Base-by-base conservation (phyloP, 2,329 filamentous ascomycete genomes). In the Colletotrichum cuscutae region DNA sequence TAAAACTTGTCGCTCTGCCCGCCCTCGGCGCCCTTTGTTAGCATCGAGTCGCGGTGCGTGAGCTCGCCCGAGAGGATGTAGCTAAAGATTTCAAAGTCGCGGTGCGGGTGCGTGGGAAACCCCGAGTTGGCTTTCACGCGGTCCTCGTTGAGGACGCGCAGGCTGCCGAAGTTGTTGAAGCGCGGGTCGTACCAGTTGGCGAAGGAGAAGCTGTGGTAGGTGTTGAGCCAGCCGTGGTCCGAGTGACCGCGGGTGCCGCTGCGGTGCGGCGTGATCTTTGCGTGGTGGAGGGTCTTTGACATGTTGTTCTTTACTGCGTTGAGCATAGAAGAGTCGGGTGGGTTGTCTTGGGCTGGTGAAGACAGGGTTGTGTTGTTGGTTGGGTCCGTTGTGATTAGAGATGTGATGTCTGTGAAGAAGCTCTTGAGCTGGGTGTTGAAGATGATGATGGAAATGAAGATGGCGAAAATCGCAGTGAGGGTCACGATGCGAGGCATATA, bases 121-220 rank as follows among this genome's bases (percentile, higher is more conserved):
- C 95, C 95, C 11, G 88, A 90, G 72, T 90, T 89, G 32, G 91
- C 85, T 78, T 90, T 89, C 42, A 97, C 94, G 42, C 94, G 92
- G 81, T 97, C 95, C 84, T 98, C 95, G 79, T 97, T 97, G 78
- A 97, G 91, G 52, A 97, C 94, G 69, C 95, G 91, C 59, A 97
- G 88, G 30, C 92, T 89, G 8, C 95, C 95, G 79, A 93, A 97
- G 75, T 89, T 87, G 58, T 88, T 88, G 84, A 91, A 93, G 30
- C 83, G 81, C 2, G 93, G 92, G 79, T 95, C 88, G 81, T 91
- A 91, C 88, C 88, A 90, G 79, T 88, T 87, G 54, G 94, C 94
- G 82, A 97, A 97, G 78, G 89, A 92, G 86, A 97, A 97, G 75
- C 92, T 94, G 85, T 97, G 94, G 84, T 93, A 97, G 8, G 92